phyloP scores from a whole-genome alignment of 192 early-diverging fungal species.

The Entophlyctis luteolus region DNA sequence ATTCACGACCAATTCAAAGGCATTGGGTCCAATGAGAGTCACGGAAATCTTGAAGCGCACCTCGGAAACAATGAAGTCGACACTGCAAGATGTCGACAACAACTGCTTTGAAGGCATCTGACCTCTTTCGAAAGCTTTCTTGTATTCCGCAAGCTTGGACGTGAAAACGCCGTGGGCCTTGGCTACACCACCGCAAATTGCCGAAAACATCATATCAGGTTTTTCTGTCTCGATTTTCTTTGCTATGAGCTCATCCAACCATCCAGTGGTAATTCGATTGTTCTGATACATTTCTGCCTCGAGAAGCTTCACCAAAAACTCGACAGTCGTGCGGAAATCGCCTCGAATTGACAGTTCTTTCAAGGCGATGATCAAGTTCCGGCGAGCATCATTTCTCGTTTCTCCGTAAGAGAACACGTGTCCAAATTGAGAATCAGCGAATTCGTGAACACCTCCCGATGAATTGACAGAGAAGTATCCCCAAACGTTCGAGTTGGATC shows the following conservation, averaged over 20 bases:
- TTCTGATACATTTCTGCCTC: conserved; percentile 85
- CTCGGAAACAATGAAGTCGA: conserved; percentile 91
- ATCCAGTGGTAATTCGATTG: conserved; percentile 90
- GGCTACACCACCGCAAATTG: conserved; percentile 87
- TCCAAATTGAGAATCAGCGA: conserved; percentile 99
- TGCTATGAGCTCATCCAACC: conserved; percentile 92
- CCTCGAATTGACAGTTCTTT: conserved; percentile 98
- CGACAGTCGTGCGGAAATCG: conserved; percentile 97
- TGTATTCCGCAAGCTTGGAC: conserved; percentile 69
- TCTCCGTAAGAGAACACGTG: conserved; percentile 98
- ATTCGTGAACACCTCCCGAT: conserved; percentile 94
- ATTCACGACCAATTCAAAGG: conserved; percentile 76
- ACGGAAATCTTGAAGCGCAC: conserved; percentile 88
- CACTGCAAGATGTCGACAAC: conserved; percentile 66
- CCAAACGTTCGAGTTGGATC: conserved; percentile 94
- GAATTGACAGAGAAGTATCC: conserved; percentile 98
- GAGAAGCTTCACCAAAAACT: conserved; percentile 90
- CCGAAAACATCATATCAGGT: conserved; percentile 83
- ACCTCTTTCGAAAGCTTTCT: conserved; percentile 82
- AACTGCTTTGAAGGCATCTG: conserved; percentile 78
- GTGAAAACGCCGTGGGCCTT: conserved; percentile 72
- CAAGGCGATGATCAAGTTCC: conserved; percentile 94
- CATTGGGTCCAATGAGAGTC: conserved; percentile 74
- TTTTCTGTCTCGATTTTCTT: conserved; percentile 83
- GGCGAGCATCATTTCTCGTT: conserved; percentile 84